Evolutionary conservation across 495 filamentous ascomycete genomes (phyloP).

Genomic region (Geoglossum glabrum): DNA sequence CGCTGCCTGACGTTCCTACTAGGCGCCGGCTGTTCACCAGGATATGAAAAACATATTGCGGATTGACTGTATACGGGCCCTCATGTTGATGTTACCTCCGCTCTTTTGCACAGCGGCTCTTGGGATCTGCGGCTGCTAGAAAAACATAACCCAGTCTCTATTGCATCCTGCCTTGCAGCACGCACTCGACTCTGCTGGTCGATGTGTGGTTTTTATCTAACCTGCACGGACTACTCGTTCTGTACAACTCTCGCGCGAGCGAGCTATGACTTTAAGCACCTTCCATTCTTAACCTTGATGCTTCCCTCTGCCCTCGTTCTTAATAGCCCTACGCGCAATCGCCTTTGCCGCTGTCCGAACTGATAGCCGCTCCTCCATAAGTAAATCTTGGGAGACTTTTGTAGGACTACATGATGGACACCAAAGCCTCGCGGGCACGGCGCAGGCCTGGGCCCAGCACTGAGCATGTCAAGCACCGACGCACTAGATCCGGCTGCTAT

Average conservation of each 20-base stretch:
- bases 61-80: not conserved
- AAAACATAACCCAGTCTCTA: not conserved
- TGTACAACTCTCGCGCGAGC: not conserved
- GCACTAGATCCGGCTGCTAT: constrained; percentile 85
- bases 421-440: not conserved
- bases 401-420: not conserved
- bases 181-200: not conserved
- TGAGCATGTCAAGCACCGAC: constrained; percentile 81
- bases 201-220: not conserved
- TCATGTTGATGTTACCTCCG: not conserved
- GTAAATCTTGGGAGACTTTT: not conserved
- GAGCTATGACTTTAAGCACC: not conserved
- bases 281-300: not conserved
- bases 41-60: not conserved
- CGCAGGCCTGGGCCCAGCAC: constrained; percentile 19
- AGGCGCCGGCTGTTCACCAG: not conserved
- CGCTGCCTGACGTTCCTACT: not conserved
- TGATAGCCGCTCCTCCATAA: not conserved
- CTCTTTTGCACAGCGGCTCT: not conserved
- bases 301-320: not conserved
- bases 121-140: not conserved
- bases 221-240: not conserved
- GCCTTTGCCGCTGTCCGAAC: not conserved
- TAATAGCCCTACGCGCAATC: not conserved
- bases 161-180: not conserved